Evolutionary conservation across 2,329 filamentous ascomycete species (phyloP).

Genomic region (Penicillium sp.): DNA sequence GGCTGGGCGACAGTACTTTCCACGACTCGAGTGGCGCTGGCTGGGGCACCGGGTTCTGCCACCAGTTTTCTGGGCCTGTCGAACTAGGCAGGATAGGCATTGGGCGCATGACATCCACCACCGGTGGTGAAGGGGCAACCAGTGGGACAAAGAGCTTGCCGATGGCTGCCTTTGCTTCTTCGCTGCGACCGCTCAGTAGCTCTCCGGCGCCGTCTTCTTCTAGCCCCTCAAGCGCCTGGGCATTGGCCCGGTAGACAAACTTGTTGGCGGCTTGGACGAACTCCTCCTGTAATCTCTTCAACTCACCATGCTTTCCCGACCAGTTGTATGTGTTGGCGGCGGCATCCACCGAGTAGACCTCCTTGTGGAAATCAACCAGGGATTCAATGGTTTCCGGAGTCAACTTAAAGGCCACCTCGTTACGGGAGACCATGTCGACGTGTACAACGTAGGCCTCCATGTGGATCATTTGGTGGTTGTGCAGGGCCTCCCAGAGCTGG

Average conservation of each 20-base stretch:
- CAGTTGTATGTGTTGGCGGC: conserved; percentile 89
- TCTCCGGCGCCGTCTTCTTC: conserved; percentile 97
- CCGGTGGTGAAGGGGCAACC: conserved; percentile 80
- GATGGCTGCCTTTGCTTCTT: conserved; percentile 88
- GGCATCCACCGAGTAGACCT: conserved; percentile 87
- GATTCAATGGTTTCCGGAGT: conserved; percentile 91
- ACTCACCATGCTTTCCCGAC: conserved; percentile 92
- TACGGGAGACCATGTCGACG: conserved; percentile 96
- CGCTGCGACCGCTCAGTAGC: conserved; percentile 83
- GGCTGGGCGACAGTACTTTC: conserved; percentile 87
- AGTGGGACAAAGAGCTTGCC: conserved; percentile 80
- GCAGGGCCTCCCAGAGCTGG: conserved; percentile 79
- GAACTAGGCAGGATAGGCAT: conserved; percentile 83
- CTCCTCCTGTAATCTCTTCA: conserved; percentile 96
- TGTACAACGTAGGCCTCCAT: conserved; percentile 97
- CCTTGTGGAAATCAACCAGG: conserved; percentile 93
- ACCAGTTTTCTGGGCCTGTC: conserved; percentile 70
- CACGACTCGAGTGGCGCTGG: conserved; percentile 78
- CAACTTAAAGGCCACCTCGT: conserved; percentile 97
- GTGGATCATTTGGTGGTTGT: conserved; percentile 91
- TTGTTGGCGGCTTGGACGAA: conserved; percentile 96
- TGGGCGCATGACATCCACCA: conserved; percentile 85
- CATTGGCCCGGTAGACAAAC: conserved; percentile 90
- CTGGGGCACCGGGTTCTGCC: conserved; percentile 70
- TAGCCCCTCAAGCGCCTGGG: conserved; percentile 85